Evolutionary conservation across 306 rosid species (phyloP).

Genomic region (Sechiopsis laciniata): DNA sequence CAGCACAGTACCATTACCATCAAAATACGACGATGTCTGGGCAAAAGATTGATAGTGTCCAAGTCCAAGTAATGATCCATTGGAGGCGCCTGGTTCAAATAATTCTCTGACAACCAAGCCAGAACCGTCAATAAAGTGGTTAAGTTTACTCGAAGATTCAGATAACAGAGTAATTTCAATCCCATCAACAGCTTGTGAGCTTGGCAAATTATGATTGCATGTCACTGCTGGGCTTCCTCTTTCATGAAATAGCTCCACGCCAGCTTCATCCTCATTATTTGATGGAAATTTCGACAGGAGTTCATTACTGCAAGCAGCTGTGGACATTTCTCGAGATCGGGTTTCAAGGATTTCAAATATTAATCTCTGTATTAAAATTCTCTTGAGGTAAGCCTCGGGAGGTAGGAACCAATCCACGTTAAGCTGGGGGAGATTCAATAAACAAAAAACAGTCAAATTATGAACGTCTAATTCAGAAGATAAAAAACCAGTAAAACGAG

Average conservation of each 20-base stretch:
- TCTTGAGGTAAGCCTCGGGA: constrained; percentile 84
- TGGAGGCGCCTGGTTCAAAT: constrained; percentile 54
- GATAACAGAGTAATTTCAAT: constrained; percentile 75
- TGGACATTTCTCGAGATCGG: constrained; percentile 36
- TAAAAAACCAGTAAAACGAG: background rate
- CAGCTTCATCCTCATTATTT: constrained; percentile 36
- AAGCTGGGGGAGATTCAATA: constrained; percentile 51
- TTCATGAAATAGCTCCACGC: constrained; percentile 31
- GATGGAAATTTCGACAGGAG: constrained; percentile 29
- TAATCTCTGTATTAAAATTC: constrained; percentile 73
- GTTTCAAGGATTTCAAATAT: constrained; percentile 64
- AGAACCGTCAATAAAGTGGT: constrained; percentile 47
- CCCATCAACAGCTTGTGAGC: constrained; percentile 44
- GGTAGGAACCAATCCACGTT: constrained; percentile 81
- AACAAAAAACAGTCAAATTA: background rate
- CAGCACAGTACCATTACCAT: constrained; percentile 36
- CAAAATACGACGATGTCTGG: constrained; percentile 47
- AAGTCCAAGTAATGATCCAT: constrained; percentile 39
- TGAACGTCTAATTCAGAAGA: constrained; percentile 15
- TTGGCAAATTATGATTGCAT: constrained; percentile 37
- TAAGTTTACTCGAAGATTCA: constrained; percentile 45
- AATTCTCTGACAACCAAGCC: constrained; percentile 79
- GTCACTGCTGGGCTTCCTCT: constrained; percentile 33
- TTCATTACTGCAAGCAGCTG: constrained; percentile 47
- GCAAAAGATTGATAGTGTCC: constrained; percentile 53